phyloP scores from a whole-genome alignment of 306 rosid species.

The Acacia crassicarpa region DNA sequence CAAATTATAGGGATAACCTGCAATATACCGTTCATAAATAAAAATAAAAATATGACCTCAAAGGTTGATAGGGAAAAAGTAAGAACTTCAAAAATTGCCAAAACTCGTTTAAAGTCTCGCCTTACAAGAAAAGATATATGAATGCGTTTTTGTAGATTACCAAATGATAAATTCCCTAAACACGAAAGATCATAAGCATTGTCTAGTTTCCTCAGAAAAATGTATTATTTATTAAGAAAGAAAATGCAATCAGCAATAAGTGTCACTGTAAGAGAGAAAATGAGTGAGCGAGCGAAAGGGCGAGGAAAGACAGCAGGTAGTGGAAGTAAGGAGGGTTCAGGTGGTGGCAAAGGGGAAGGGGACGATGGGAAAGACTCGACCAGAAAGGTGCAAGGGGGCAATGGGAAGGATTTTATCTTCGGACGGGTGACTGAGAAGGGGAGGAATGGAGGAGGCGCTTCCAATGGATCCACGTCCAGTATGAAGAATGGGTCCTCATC shows the following conservation, averaged over 20 bases:
- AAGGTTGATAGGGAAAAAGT: not conserved
- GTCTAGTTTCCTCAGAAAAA: not conserved
- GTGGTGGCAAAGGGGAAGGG: too few relatives aligned
- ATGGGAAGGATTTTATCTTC: too few relatives aligned
- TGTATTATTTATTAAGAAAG: not conserved
- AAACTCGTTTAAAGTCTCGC: not conserved
- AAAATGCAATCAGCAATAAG: not conserved
- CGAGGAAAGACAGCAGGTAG: too few relatives aligned
- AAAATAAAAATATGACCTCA: not conserved
- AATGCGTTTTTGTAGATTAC: not conserved
- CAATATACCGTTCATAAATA: not conserved
- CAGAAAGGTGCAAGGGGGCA: too few relatives aligned
- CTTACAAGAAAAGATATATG: not conserved
- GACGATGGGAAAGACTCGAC: too few relatives aligned
- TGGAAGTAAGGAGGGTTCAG: too few relatives aligned
- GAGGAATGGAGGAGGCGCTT: too few relatives aligned
- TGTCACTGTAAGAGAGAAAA: too few relatives aligned
- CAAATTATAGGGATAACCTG: constrained; percentile 75
- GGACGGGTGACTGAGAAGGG: too few relatives aligned
- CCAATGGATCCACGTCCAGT: too few relatives aligned
- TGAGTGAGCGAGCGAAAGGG: too few relatives aligned
- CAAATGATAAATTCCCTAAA: not conserved
- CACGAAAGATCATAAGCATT: constrained; percentile 7
- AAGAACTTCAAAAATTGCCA: not conserved
- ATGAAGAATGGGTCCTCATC: too few relatives aligned